Evolutionary conservation across 2,329 filamentous ascomycete genomes (phyloP).

Genomic region (Cylindrodendrum hubeiense): DNA sequence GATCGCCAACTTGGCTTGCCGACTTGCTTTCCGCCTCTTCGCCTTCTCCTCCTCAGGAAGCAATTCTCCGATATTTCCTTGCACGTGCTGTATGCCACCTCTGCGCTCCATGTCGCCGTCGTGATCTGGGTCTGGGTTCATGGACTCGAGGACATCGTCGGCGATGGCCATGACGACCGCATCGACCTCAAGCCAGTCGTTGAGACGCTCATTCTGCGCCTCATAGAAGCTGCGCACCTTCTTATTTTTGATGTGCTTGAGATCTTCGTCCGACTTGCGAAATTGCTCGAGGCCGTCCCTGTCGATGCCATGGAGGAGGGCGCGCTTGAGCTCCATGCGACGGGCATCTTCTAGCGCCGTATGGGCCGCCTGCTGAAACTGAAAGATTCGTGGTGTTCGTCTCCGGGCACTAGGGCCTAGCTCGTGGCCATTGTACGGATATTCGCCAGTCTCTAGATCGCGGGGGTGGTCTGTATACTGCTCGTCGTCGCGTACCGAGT

Average conservation of each 20-base stretch:
- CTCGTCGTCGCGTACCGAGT: not conserved
- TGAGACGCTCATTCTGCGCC: conserved; percentile 46
- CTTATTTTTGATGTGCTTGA: conserved; percentile 46
- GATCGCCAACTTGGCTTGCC: conserved; percentile 70
- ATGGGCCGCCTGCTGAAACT: conserved; percentile 54
- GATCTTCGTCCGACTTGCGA: conserved; percentile 46
- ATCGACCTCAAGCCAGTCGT: conserved; percentile 51
- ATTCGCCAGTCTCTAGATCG: conserved; percentile 37
- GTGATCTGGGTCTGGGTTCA: conserved; percentile 51
- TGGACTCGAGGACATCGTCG: conserved; percentile 49
- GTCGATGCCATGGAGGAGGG: conserved; percentile 48
- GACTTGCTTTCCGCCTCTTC: conserved; percentile 39
- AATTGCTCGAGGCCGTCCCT: conserved; percentile 44
- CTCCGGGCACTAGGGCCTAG: conserved; percentile 9
- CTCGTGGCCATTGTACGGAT: not conserved
- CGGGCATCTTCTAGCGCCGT: conserved; percentile 48
- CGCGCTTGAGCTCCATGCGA: conserved; percentile 46
- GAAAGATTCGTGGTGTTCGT: conserved; percentile 43
- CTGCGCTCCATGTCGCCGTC: conserved; percentile 48
- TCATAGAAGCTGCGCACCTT: conserved; percentile 46
- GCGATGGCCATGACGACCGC: conserved; percentile 50
- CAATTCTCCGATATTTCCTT: conserved; percentile 47
- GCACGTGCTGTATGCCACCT: conserved; percentile 47
- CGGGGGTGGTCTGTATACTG: conserved; percentile 30
- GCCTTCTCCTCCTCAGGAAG: conserved; percentile 48